A percentile compares a stretch with the other conserved stretches of the same genome.
Evolutionary conservation across 768 basidiomycete genomes (phyloP).

Genomic region (Strobilomyces confusus): DNA sequence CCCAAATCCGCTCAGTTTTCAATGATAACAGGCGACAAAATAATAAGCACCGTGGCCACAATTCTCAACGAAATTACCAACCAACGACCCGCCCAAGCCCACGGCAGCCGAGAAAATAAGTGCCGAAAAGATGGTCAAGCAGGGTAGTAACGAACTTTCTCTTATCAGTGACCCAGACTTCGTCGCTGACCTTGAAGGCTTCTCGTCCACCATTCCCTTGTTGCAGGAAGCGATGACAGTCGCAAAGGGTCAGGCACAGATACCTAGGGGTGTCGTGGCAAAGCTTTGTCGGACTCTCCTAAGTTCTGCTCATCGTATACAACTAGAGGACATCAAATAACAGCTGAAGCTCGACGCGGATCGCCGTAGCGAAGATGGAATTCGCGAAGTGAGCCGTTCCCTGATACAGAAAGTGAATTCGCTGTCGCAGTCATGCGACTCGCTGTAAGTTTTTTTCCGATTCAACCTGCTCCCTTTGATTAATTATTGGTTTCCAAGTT

Average conservation of each 20-base stretch:
- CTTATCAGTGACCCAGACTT: slow-evolving; percentile 22
- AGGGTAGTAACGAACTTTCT: slow-evolving; percentile 17
- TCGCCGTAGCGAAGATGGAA: slow-evolving; percentile 9
- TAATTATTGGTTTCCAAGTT: slow-evolving; percentile 5
- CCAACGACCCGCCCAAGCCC: background rate
- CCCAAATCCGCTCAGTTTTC: slow-evolving; percentile 13
- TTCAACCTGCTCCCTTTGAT: background rate
- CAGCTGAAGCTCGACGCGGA: slow-evolving; percentile 17
- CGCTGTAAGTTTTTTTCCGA: slow-evolving; percentile 10
- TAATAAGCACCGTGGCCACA: slow-evolving; percentile 12
- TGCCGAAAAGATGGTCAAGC: slow-evolving; percentile 23
- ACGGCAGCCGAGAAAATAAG: slow-evolving; percentile 7
- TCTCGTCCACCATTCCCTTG: slow-evolving; percentile 10
- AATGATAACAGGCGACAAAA: slow-evolving; percentile 12
- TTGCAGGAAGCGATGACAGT: slow-evolving; percentile 14
- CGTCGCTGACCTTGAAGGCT: slow-evolving; percentile 19
- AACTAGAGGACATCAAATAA: slow-evolving; percentile 12
- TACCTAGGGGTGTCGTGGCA: slow-evolving; percentile 17
- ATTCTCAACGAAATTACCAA: slow-evolving; percentile 11
- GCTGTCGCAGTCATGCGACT: slow-evolving; percentile 15
- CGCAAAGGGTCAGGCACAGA: slow-evolving; percentile 17
- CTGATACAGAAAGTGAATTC: slow-evolving; percentile 20
- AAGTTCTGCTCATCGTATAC: slow-evolving; percentile 8
- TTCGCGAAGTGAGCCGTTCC: slow-evolving; percentile 12
- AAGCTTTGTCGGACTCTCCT: slow-evolving; percentile 17